Percentiles rank a stretch among this genome's conserved stretches.
These are phyloP conservation scores for Myochromella boudieri DNA, from an alignment of 768 basidiomycete species.

Conservation along the genomic window DNA sequence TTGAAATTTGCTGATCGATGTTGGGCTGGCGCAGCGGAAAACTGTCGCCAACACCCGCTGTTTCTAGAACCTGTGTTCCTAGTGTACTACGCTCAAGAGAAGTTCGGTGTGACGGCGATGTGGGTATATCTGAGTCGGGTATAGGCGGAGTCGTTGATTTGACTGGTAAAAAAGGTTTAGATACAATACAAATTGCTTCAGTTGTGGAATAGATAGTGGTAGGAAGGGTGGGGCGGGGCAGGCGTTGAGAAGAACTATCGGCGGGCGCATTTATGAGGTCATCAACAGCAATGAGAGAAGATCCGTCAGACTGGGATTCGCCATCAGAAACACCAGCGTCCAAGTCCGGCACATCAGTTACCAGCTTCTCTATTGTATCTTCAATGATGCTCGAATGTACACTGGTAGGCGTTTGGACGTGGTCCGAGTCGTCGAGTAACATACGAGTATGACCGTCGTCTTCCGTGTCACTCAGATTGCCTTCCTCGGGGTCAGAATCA, in stretches of 20 bases:
- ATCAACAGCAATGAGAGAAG: constrained; percentile 3
- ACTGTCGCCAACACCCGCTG: no score
- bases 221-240: no score
- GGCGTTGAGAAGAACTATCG: constrained; percentile 7
- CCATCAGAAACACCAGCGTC: constrained; percentile 4
- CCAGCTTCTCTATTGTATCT: neutral
- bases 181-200: no score
- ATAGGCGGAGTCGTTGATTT: no score
- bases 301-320: constrained; percentile 3
- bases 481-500: neutral
- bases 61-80: no score
- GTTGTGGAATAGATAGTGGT: no score
- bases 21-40: no score
- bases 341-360: neutral
- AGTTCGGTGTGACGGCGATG: no score
- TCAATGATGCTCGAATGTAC: constrained; percentile 1
- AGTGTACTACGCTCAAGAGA: no score
- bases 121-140: no score
- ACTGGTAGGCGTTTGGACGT: neutral
- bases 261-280: neutral
- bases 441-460: constrained; percentile 15
- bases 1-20: no score
- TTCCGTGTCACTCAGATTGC: constrained; percentile 9
- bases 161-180: no score
- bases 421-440: constrained; percentile 13